Evolutionary conservation across 2,329 filamentous ascomycete species (phyloP), one percentile per base, ranked within the genome.

Genomic region (Aspergillus alliaceus): DNA sequence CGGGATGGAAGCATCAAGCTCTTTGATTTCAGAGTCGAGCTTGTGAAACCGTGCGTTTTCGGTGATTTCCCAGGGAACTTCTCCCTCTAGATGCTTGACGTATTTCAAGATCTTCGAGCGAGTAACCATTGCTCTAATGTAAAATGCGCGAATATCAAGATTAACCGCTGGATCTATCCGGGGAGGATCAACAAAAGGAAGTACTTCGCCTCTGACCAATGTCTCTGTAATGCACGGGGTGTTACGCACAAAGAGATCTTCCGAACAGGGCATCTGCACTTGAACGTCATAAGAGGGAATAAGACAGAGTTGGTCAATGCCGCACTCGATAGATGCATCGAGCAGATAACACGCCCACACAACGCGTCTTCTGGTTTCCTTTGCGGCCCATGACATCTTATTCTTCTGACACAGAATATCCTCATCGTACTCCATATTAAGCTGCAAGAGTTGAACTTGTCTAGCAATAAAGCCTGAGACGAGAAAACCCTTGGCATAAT

Each of bases 401-500:
- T 52, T 42, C 0, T 62, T 58, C 6, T 61, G 64, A 37, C 67
- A 66, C 6, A 71, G 60, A 6, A 72, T 44, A 40, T 72, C 70
- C 14, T 65, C 66, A 39, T 70, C 69, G 42, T 69, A 67, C 54
- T 72, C 70, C 6, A 71, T 40, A 47, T 71, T 72, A 11, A 72
- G 66, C 47, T 72, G 69, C 11, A 72, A 58, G 1, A 67, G 64
- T 54, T 72, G 70, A 7, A 66, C 65, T 57, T 70, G 66, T 14
- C 70, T 61, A 1, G 67, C 66, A 18, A 66, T 68, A n/a, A 68
- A 58, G 3, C 70, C 69, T 37, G 69, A 70, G 4, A 72, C 57
- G 61, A 72, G 66, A 48, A 72, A 71, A 15, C 68, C 70, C 32
- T 67, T 67, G n/a, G 69, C 61, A 55, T 70, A 72, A 20, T 71